Evolutionary conservation across 192 early-diverging fungal species (phyloP), one percentile per base, ranked within the genome.

Genomic region (Gryganskiella cystojenkinii): DNA sequence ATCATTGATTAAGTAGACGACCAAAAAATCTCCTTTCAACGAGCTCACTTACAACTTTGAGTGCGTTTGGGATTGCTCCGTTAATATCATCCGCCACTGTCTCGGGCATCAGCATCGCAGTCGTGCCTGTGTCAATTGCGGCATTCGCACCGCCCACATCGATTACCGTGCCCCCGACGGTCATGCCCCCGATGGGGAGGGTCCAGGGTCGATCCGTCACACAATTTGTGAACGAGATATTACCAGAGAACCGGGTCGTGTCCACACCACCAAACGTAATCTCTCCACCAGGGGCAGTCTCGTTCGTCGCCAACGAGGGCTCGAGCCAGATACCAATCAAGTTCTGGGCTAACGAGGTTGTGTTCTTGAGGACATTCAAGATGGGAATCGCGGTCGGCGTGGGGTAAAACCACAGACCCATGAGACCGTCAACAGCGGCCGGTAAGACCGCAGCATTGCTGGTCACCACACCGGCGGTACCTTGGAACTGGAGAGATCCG

Each of bases 391-490:
- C 24, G 28, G 37, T 25, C 7, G 1, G 0, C 35, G 4, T 2
- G 42, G 14, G n/a, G 82, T 71, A 78, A 82, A 34, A 88, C 8
- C 83, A 83, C 3, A 90, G 79, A 10, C 89, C 89, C 31, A 90
- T 67, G 28, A 89, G 75, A 10, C 89, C 89, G 30, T 90, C 89
- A 1, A 88, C 68, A 7, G 73, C 70, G 4, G 35, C 20, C 19
- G 64, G 44, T 50, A 88, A 87, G 11, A 82, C 70, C 3, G 56
- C 69, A 3, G 85, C 85, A 49, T 86, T 84, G 35, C 74, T 72
- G 31, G 67, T 84, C 3, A 84, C 87, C 4, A 90, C 33, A 4
- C 89, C 89, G 58, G 89, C 82, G 0, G 81, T 76, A 28, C 88
- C 84, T 52, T 85, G 9, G 80, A 72, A 33, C 80, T 78, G 13